Evolutionary conservation across 2,329 filamentous ascomycete genomes (phyloP).

Genomic region (Biscogniauxia mediterranea): DNA sequence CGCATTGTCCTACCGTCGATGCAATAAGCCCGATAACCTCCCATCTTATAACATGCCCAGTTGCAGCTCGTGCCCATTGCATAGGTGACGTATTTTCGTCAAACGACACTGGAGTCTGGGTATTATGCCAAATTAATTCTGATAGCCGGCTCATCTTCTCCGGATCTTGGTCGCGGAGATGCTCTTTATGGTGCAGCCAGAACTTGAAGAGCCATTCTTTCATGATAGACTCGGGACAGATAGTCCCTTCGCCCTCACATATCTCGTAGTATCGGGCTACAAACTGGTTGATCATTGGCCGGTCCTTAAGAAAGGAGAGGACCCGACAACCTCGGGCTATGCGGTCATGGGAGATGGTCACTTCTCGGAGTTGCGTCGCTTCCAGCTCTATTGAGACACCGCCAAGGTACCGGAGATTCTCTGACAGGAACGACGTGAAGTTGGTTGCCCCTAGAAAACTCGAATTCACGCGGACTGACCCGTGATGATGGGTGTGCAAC

Average conservation of each 20-base stretch:
- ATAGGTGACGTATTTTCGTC: conserved; percentile 28
- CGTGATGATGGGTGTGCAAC: conserved; percentile 21
- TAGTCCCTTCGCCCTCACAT: conserved; percentile 25
- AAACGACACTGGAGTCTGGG: conserved; percentile 28
- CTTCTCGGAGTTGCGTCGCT: conserved; percentile 21
- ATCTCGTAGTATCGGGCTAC: conserved; percentile 30
- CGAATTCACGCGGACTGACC: conserved; percentile 22
- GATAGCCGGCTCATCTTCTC: conserved; percentile 33
- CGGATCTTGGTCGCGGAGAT: conserved; percentile 31
- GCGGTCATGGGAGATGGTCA: conserved; percentile 30
- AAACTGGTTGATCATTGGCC: conserved; percentile 29
- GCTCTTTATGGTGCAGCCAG: conserved; percentile 27
- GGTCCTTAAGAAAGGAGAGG: conserved; percentile 33
- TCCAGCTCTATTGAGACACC: conserved; percentile 26
- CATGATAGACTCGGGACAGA: conserved; percentile 31
- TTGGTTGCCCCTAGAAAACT: conserved; percentile 34
- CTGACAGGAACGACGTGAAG: conserved; percentile 31
- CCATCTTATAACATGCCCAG: conserved; percentile 34
- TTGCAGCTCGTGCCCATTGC: conserved; percentile 29
- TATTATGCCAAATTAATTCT: conserved; percentile 36
- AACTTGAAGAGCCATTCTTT: conserved; percentile 34
- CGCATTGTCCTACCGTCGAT: conserved; percentile 28
- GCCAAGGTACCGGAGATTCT: conserved; percentile 30
- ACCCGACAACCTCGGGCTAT: conserved; percentile 32
- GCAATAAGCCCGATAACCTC: conserved; percentile 36